Conservation (phyloP, 1,284 basidiomycete genomes). For the Hemileia vastatrix region DNA sequence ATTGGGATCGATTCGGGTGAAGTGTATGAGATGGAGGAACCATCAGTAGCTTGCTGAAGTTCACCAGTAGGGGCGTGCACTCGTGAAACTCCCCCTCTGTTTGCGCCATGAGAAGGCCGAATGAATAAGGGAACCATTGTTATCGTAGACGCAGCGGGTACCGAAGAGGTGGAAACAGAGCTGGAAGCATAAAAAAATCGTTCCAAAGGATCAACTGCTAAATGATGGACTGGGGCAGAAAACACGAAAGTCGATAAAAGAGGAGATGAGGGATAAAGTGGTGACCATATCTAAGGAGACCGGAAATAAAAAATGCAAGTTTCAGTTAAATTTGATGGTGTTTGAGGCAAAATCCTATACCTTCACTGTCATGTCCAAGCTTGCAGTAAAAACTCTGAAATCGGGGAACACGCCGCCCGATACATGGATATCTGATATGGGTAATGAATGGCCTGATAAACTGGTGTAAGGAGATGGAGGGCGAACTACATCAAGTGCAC, state of each 20-base stretch:
- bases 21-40: not conserved
- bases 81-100: constrained; percentile 6
- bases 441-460: constrained; percentile 81
- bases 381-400: constrained; percentile 64
- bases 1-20: constrained; percentile 6
- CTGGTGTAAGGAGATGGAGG: constrained; percentile 63
- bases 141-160: constrained; percentile 1
- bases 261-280: constrained; percentile 19
- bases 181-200: constrained; percentile 71
- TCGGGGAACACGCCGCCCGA: constrained; percentile 66
- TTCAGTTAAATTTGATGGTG: too few species aligned
- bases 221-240: constrained; percentile 57
- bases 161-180: constrained; percentile 16
- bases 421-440: constrained; percentile 69
- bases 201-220: constrained; percentile 74
- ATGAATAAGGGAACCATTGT: constrained; percentile 14
- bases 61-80: constrained; percentile 9
- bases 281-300: constrained; percentile 29
- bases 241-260: constrained; percentile 36
- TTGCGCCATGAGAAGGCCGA: constrained; percentile 5
- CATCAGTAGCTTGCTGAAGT: not conserved
- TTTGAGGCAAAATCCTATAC: constrained; percentile 47
- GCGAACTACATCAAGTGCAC: constrained; percentile 25
- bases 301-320: constrained; percentile 13
- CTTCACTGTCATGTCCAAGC: constrained; percentile 85